Evolutionary conservation across 768 basidiomycete genomes (phyloP).

Genomic region (Boletellus ananas): DNA sequence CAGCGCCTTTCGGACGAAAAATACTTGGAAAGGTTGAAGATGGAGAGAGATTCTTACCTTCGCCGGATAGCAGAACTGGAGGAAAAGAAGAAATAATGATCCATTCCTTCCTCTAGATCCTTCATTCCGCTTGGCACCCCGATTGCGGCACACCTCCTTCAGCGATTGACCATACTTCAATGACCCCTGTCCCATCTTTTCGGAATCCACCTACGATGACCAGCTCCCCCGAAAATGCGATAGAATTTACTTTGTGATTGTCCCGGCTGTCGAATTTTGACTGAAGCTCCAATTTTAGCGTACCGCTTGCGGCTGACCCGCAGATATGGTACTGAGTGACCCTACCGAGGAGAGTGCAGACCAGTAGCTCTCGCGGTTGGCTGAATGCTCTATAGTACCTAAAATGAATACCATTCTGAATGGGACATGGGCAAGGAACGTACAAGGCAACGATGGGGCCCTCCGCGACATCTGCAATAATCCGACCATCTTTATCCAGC

Average conservation of each 20-base stretch:
- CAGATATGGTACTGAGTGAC: slow-evolving; percentile 48
- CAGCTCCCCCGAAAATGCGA: slow-evolving; percentile 45
- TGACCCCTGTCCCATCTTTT: slow-evolving; percentile 52
- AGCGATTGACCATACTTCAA: slow-evolving; percentile 53
- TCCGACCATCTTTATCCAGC: slow-evolving; percentile 43
- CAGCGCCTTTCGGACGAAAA: slow-evolving; percentile 66
- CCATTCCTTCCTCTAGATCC: neutral
- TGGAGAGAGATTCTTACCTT: slow-evolving; percentile 45
- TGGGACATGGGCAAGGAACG: slow-evolving; percentile 16
- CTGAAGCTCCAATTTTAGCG: slow-evolving; percentile 38
- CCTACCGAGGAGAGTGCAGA: slow-evolving; percentile 61
- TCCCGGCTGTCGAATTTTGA: slow-evolving; percentile 45
- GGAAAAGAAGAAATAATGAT: slow-evolving; percentile 33
- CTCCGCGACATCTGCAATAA: slow-evolving; percentile 52
- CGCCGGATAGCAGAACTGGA: slow-evolving; percentile 54
- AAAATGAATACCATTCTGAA: neutral
- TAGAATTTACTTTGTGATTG: slow-evolving; percentile 62
- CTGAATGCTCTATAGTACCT: slow-evolving; percentile 44
- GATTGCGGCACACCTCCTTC: slow-evolving; percentile 1
- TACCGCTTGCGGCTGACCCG: slow-evolving; percentile 35
- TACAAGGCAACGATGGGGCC: slow-evolving; percentile 66
- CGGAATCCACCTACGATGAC: slow-evolving; percentile 62
- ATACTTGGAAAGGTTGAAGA: slow-evolving; percentile 40
- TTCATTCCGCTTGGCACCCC: neutral
- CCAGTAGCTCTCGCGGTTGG: slow-evolving; percentile 41